Evolutionary conservation across 176 grass and related monocot species (phyloP).

Genomic region (Themeda triandra): DNA sequence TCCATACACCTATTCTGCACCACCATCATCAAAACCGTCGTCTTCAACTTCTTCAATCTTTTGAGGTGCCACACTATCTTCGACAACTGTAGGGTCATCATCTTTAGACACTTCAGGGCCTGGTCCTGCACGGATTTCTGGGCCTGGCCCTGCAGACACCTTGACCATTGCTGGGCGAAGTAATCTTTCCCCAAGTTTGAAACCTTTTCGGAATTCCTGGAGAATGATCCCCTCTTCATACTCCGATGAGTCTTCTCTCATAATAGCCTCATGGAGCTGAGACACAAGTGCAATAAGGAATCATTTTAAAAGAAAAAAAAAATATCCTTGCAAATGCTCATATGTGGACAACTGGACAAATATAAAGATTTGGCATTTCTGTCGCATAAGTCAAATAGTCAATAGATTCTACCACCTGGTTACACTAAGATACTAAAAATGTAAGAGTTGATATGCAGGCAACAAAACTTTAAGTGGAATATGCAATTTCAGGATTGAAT

Average conservation of each 20-base stretch:
- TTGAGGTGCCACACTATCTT: slow-evolving; percentile 52
- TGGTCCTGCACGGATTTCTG: slow-evolving; percentile 73
- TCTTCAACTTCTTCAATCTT: slow-evolving; percentile 27
- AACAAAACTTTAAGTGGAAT: slow-evolving; percentile 8
- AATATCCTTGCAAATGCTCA: not conserved
- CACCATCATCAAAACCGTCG: slow-evolving; percentile 30
- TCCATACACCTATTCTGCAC: slow-evolving; percentile 25
- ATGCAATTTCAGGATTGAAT: not conserved
- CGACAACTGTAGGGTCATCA: slow-evolving; percentile 20
- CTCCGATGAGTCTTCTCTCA: slow-evolving; percentile 80
- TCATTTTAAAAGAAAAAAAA: not conserved
- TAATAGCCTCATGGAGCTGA: slow-evolving; percentile 96
- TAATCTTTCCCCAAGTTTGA: slow-evolving; percentile 85
- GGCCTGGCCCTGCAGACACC: slow-evolving; percentile 83
- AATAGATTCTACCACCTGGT: not conserved
- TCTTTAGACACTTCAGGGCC: slow-evolving; percentile 54
- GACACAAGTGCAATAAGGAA: slow-evolving; percentile 16
- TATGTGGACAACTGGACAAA: not conserved
- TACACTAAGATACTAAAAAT: not conserved
- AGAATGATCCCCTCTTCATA: slow-evolving; percentile 78
- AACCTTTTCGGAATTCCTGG: slow-evolving; percentile 95
- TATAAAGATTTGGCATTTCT: not conserved
- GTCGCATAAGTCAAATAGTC: not conserved
- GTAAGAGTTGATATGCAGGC: not conserved
- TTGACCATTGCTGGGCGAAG: slow-evolving; percentile 88